Percentiles rank a stretch among this genome's conserved stretches.
Evolutionary conservation across 2,329 filamentous ascomycete species (phyloP).

Genomic region (Chaetothyriales sp.): DNA sequence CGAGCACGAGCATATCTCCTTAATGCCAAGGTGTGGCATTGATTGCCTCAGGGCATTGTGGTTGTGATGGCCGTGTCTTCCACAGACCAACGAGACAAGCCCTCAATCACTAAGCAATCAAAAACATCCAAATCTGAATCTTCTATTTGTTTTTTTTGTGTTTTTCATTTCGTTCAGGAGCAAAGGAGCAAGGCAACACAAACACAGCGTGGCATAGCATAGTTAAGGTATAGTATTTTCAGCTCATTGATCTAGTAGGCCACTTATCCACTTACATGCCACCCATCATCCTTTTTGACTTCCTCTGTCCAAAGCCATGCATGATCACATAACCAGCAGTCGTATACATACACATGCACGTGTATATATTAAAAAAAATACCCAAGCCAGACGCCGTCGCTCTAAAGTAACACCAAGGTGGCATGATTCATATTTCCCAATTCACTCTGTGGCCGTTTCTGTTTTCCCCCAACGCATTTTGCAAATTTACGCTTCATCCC

Average conservation of each 20-base stretch:
- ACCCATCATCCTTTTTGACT: background rate
- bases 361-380: background rate
- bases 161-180: too few species aligned
- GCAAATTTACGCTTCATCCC: background rate
- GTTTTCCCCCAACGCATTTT: background rate
- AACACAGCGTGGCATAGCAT: too few species aligned
- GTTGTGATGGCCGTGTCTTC: background rate
- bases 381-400: background rate
- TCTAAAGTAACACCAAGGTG: background rate
- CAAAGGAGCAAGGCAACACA: too few species aligned
- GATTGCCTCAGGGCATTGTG: background rate
- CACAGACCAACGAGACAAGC: background rate
- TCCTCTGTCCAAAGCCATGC: background rate
- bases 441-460: background rate
- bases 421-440: conserved; percentile 1
- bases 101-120: background rate
- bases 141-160: too few species aligned
- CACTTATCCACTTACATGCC: background rate
- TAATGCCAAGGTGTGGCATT: background rate
- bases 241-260: background rate
- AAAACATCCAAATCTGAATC: background rate
- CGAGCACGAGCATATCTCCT: background rate
- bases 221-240: too few species aligned
- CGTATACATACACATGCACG: background rate
- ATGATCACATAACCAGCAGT: background rate